Percentiles rank a stretch among this genome's conserved stretches.
Evolutionary conservation across 306 rosid genomes (phyloP).

Genomic region (Quercus glauca): DNA sequence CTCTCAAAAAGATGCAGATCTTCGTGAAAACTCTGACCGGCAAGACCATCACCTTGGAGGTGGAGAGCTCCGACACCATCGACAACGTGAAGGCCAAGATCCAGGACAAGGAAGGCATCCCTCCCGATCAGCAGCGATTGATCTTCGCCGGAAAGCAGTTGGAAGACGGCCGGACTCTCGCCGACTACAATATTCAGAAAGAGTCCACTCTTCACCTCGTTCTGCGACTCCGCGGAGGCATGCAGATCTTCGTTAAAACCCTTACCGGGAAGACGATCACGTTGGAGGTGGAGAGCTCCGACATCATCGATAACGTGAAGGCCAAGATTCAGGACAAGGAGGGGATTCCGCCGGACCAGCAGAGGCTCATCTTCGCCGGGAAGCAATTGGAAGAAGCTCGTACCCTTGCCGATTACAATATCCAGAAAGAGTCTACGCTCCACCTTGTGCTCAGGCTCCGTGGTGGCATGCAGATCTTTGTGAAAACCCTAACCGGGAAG

Average conservation of each 20-base stretch:
- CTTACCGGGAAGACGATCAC: conserved; percentile 37
- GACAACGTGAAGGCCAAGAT: conserved; percentile 43
- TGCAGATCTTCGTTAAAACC: conserved; percentile 50
- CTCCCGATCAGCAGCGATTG: conserved; percentile 34
- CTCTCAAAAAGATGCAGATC: conserved; percentile 12
- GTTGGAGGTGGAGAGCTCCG: conserved; percentile 46
- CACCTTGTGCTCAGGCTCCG: conserved; percentile 29
- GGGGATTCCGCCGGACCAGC: conserved; percentile 37
- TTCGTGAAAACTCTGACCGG: conserved; percentile 40
- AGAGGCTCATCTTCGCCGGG: conserved; percentile 35
- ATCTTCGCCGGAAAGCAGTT: conserved; percentile 43
- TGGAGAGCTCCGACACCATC: conserved; percentile 38
- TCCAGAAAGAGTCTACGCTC: conserved; percentile 42
- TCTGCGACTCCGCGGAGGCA: conserved; percentile 40
- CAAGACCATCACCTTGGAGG: conserved; percentile 43
- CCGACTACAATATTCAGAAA: conserved; percentile 48
- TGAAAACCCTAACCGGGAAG: conserved; percentile 39
- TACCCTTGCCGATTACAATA: conserved; percentile 37
- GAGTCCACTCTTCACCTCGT: conserved; percentile 46
- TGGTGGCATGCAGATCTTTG: conserved; percentile 43
- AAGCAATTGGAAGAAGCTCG: conserved; percentile 43
- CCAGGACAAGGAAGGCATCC: conserved; percentile 42
- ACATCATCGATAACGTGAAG: conserved; percentile 45
- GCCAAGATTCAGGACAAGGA: conserved; percentile 48
- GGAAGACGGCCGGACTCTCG: conserved; percentile 40